Conservation (phyloP, 208 protist genomes). For the Acanthamoeba culbertsoni region DNA sequence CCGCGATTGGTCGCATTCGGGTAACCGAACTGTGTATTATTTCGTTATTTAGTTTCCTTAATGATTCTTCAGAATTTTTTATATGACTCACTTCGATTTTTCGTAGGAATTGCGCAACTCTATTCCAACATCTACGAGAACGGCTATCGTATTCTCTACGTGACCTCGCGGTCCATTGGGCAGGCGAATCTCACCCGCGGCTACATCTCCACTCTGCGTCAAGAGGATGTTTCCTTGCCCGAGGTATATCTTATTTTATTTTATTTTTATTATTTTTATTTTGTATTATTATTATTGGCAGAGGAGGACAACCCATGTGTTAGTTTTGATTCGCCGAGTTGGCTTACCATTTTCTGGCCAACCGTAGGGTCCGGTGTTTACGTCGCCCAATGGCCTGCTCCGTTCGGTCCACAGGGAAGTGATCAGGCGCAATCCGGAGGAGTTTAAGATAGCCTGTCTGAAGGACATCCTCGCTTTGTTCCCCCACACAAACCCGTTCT, state of each 20-base stretch:
- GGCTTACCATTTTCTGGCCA: too few relatives aligned
- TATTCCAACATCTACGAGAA: constrained; percentile 93
- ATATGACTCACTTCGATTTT: not conserved
- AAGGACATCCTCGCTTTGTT: constrained; percentile 78
- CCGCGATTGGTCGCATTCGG: constrained; percentile 95
- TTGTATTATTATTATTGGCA: too few relatives aligned
- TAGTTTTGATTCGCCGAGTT: too few relatives aligned
- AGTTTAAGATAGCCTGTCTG: constrained; percentile 84
- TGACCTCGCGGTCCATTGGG: constrained; percentile 83
- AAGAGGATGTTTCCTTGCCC: constrained; percentile 48
- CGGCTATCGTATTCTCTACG: constrained; percentile 91
- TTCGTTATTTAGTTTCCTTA: constrained; percentile 42
- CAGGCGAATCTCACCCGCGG: constrained; percentile 67
- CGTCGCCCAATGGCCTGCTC: constrained; percentile 80
- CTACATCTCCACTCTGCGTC: constrained; percentile 14
- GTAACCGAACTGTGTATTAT: constrained; percentile 73
- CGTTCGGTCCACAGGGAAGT: constrained; percentile 70
- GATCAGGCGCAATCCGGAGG: constrained; percentile 82
- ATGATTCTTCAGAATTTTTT: not conserved
- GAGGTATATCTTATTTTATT: not conserved
- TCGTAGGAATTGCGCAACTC: constrained; percentile 77
- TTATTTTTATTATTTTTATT: too few relatives aligned
- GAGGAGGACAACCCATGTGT: too few relatives aligned
- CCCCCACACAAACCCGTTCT: constrained; percentile 71
- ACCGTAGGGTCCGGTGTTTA: constrained; percentile 77